Evolutionary conservation across 192 early-diverging fungal genomes (phyloP), one percentile per base, ranked within the genome.

Genomic region (Mortierella antarctica): DNA sequence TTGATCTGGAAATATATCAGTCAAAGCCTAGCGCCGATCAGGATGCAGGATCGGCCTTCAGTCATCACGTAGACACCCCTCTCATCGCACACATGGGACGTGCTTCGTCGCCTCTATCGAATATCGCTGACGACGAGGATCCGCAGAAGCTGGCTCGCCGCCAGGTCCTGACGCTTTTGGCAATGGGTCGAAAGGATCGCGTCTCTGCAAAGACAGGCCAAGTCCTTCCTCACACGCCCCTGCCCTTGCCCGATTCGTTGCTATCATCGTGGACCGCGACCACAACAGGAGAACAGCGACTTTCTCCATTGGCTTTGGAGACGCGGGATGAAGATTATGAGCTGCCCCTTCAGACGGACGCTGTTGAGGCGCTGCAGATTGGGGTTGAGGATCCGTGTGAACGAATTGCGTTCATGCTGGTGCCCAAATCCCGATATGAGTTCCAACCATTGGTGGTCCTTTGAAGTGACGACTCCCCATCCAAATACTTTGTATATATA

Each of bases 371-470:
- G 31, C 31, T 31, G 31, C 31, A 31, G 23, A 47, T n/a, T 10
- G 56, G 31, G 0, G 65, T 57, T 2, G 64, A 56, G 17, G 70
- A 71, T 7, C 59, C 60, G 0, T 71, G 65, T 58, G 77, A 65
- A 13, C 57, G 39, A 15, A 80, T 80, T 53, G 63, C 77, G 20
- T 80, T 80, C 41, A 80, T 80, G 77, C 59, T 80, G 17, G 77
- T 80, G 18, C 77, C 77, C n/a, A 80, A 80, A 39, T 80, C 77
- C 2, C 63, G 77, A 45, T 80, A 80, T 23, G 77, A 80, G 49
- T 80, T 80, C 60, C 77, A 80, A 40, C 69, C 77, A 13, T 49
- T 80, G 7, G 77, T 79, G 1, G 64, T 52, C 8, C 57, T 63
- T 42, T 76, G 17, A 62, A 21, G 31, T 31, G 31, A 3, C 31